Base-by-base conservation (phyloP, 306 rosid species). In the Pachyrhizus erosus region DNA sequence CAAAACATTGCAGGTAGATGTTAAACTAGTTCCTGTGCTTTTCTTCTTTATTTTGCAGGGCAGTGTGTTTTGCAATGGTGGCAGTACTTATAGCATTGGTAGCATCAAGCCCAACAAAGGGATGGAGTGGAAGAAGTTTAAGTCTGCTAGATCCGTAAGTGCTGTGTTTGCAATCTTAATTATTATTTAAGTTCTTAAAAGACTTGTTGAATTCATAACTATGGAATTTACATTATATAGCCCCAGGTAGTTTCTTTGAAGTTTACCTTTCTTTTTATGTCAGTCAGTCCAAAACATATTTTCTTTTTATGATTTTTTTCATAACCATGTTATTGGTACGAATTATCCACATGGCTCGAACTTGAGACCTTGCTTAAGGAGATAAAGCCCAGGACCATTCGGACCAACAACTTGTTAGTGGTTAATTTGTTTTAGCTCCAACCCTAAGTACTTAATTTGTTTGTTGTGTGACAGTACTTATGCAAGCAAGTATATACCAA, bases 401-500 rank as follows among this genome's bases (percentile, higher is more conserved):
- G n/a, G n/a, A n/a, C n/a, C n/a, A n/a, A n/a, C n/a, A n/a, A n/a
- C n/a, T n/a, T n/a, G n/a, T n/a, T n/a, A n/a, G n/a, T n/a, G n/a
- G n/a, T n/a, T n/a, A n/a, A n/a, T n/a, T n/a, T n/a, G n/a, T n/a
- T n/a, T n/a, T 65, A 71, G 72, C 24, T 78, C 33, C 55, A 49
- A 49, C 55, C 64, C 61, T 21, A 33, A 66, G 27, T 78, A 60
- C 23, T 85, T 58, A 61, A 64, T 14, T 79, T 60, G 49, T 43
- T 51, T 81, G 82, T 67, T 49, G 81, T 86, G 39, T 64, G 51
- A 65, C 98, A 96, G 99, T 77, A 96, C 99, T 57, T 96, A 96
- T 89, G 99, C 99, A 71, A 96, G 99, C 97, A 96, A 96, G 91
- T 96, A 96, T 87, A 96, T 96, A 69, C 99, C 99, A 40, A 96